Evolutionary conservation across 192 early-diverging fungal species (phyloP), one percentile per base, ranked within the genome.

Genomic region (Oehlia diaphana): DNA sequence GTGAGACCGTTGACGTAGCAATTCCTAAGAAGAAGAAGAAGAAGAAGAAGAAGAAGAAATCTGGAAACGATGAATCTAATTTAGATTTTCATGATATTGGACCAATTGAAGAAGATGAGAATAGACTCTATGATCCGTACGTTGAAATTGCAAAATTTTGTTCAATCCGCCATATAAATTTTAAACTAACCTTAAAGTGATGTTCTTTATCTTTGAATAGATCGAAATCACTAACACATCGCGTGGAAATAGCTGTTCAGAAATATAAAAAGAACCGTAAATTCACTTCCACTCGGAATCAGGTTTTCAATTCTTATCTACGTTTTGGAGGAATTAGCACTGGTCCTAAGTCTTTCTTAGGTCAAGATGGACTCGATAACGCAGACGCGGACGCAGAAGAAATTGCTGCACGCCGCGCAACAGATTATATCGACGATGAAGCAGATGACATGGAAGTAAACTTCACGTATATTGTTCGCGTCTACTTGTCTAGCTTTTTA

Each of bases 181-280:
- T 62, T 33, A 13, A 33, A 62, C 26, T 62, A 37, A 35, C 2
- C 14, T n/a, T 28, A 16, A 21, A 1, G 12, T 12, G 0, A 37
- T 47, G 2, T 42, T 23, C n/a, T 53, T 75, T 19, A 44, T n/a
- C 4, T 47, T 47, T 47, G 9, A 66, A 2, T 44, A 90, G 89
- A 9, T 78, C 81, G 21, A 80, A 78, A 42, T 82, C 88, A 10
- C 42, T 85, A 9, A 82, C 84, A 1, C 83, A 87, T 42, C 82
- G 89, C 28, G 83, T 91, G 6, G 89, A 88, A 68, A 72, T 82
- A 74, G 89, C 89, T 0, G 81, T 91, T 42, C 83, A 83, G 44
- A 84, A 83, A 49, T 91, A 87, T 72, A 84, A 84, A 49, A 87
- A 89, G 62, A 91, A 88, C 35, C 88, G 88, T 44, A 87, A 84